Conservation (phyloP, 2,329 filamentous ascomycete species). For the Neophaeococcomyces aloes region DNA sequence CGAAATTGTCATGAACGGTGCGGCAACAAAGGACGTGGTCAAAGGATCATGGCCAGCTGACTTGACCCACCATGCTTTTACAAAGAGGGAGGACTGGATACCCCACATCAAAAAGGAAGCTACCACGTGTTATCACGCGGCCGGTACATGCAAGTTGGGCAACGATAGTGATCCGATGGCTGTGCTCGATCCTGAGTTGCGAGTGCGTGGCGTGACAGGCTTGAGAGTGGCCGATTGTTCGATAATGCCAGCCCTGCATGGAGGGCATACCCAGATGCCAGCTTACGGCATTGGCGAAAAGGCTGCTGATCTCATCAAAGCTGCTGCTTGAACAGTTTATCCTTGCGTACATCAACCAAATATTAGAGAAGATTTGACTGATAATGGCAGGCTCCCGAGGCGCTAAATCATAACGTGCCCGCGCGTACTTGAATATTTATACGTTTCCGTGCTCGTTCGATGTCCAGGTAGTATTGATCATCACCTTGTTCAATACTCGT, state of each 20-base stretch:
- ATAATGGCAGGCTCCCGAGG: too few relatives aligned
- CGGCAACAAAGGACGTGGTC: constrained; percentile 48
- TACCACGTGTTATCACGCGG: constrained; percentile 52
- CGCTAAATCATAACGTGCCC: too few relatives aligned
- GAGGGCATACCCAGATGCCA: constrained; percentile 47
- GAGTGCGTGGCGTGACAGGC: constrained; percentile 42
- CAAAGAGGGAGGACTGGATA: constrained; percentile 48
- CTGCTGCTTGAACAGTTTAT: constrained; percentile 12
- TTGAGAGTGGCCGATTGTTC: constrained; percentile 46
- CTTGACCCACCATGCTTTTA: constrained; percentile 43
- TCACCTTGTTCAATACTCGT: too few relatives aligned
- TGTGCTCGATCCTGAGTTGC: constrained; percentile 45
- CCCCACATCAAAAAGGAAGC: constrained; percentile 47
- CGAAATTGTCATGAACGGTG: constrained; percentile 49
- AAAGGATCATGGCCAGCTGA: constrained; percentile 50
- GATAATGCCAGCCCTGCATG: constrained; percentile 43
- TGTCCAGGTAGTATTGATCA: too few relatives aligned
- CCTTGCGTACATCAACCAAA: too few relatives aligned
- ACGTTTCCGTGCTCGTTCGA: too few relatives aligned
- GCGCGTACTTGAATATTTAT: too few relatives aligned
- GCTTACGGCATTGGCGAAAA: constrained; percentile 50
- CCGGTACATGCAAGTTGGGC: constrained; percentile 49
- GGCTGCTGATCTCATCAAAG: constrained; percentile 42
- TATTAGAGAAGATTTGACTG: too few relatives aligned
- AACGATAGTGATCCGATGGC: constrained; percentile 37